Evolutionary conservation across 805 yeast genomes (phyloP), one percentile per base, ranked within the genome.

Genomic region (Wickerhamiella galacta): DNA sequence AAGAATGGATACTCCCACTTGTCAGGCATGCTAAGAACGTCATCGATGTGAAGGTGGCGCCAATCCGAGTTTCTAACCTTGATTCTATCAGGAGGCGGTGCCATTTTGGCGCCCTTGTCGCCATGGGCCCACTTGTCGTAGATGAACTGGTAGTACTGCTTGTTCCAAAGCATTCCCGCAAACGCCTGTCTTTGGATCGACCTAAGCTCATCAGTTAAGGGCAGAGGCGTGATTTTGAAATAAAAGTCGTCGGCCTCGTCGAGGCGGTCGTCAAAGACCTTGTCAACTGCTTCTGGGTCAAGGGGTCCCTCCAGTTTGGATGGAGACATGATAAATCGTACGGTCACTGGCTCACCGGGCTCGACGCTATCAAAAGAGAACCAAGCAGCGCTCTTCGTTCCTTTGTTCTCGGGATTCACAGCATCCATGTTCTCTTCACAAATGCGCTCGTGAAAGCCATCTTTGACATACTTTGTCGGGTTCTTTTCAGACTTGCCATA

Each of bases 1-100:
- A 83, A 83, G 53, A 83, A 83, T 9, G 94, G 94, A 54, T 83
- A 83, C 56, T 83, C 95, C 81, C 93, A 83, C 52, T 82, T 85
- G 52, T 83, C 95, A 2, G 95, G 95, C 63, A 83, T 66, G 1
- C 93, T 79, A 45, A 83, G 62, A 30, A 83, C 68, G 53, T 83
- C 94, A 50, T 81, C 87, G 47, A 79, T 76, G 57, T 81, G 81
- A 53, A 83, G 60, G 53, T 83, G 92, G 46, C 70, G 70, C 95
- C 95, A 83, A 35, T 79, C 83, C 47, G 69, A 66, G 56, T 83
- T 83, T 54, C 95, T 66, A n/a, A 87, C 80, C 48, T 75, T 71
- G 19, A 85, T 87, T 43, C 95, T 61, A 46, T 83, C 72, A 8
- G 68, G 66, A 2, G 85, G 76, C 1, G 94, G 93, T n/a, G 73